These are phyloP conservation scores for Mortierella antarctica DNA, from an alignment of 192 early-diverging fungal genomes.

Conservation along the genomic window DNA sequence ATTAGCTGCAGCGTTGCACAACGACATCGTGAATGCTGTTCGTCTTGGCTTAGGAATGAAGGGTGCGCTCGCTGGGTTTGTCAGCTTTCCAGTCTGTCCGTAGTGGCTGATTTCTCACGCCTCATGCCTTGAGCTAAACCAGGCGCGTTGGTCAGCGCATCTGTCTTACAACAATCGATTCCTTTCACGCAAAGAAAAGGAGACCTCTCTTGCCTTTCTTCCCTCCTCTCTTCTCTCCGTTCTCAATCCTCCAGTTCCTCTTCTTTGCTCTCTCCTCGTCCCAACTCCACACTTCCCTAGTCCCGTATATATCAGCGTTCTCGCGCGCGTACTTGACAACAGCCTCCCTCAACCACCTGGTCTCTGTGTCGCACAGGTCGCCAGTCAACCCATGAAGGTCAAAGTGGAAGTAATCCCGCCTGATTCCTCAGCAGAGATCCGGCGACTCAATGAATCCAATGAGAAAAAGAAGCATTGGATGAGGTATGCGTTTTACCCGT, in stretches of 20 bases:
- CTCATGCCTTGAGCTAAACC: no score
- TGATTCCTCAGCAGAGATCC: slow-evolving; percentile 27
- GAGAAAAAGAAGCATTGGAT: slow-evolving; percentile 43
- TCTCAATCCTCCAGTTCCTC: not conserved
- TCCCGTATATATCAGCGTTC: not conserved
- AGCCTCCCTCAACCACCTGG: not conserved
- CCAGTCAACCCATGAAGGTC: not conserved
- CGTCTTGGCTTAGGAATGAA: no score
- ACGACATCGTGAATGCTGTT: no score
- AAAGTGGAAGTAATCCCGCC: not conserved
- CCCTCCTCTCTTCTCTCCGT: not conserved
- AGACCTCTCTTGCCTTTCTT: not conserved
- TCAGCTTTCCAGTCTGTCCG: no score
- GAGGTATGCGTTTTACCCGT: slow-evolving; percentile 16
- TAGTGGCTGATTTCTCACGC: no score
- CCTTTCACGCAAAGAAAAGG: not conserved
- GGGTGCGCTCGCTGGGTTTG: no score
- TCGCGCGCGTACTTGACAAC: not conserved
- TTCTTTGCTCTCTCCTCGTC: not conserved
- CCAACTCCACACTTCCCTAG: no score
- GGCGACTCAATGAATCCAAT: slow-evolving; percentile 20
- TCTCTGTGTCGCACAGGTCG: not conserved
- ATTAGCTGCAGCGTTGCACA: no score
- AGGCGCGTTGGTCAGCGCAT: no score
- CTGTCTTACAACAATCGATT: not conserved